Base-by-base conservation (phyloP, 23 red algal species). In the Chondrus crispus region DNA sequence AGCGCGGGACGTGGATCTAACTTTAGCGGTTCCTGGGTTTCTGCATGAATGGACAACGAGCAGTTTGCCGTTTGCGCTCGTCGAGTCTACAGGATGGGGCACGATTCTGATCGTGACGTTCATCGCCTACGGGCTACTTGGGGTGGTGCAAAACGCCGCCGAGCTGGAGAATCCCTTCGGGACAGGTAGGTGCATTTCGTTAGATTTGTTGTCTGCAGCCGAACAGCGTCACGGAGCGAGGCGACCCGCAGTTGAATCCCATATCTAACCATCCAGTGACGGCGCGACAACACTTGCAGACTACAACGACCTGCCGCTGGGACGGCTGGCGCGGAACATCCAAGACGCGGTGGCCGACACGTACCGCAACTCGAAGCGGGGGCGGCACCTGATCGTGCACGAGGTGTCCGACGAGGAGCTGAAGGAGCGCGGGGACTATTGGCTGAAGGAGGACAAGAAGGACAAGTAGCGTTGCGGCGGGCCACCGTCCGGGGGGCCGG, bases 141-240 rank as follows among this genome's bases (percentile, higher is more conserved):
- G 89, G 20, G 79, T 92, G 62, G 77, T 84, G 19, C 28, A 58
- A 26, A 84, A 82, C 46, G 89, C 89, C 20, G 89, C 77, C 41
- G 89, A 92, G 62, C 47, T 92, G 39, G 89, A 82, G 41, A 62
- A 92, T 47, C 89, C 89, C 52, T 92, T 92, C 62, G 89, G 89
- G 80, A 46, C 64, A n/a, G 87, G 87, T 90, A 90, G 32, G 87
- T 80, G 13, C 1, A 22, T 2, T 14, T 66, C 35, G 18, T 22
- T 32, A 66, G 60, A 55, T 22, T 13, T n/a, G 26, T 22, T 66
- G 9, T 32, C 26, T 22, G 60, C 0, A 6, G 8, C 9, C 8
- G 60, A 66, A 66, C 26, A 8, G 60, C 0, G 8, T 8, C 35
- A 32, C 9, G 60, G 9, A n/a, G 18, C 9, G 60, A 66, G 0